Evolutionary conservation across 2,329 filamentous ascomycete genomes (phyloP), one percentile per base, ranked within the genome.

Genomic region (Paraconiothyrium sp.): DNA sequence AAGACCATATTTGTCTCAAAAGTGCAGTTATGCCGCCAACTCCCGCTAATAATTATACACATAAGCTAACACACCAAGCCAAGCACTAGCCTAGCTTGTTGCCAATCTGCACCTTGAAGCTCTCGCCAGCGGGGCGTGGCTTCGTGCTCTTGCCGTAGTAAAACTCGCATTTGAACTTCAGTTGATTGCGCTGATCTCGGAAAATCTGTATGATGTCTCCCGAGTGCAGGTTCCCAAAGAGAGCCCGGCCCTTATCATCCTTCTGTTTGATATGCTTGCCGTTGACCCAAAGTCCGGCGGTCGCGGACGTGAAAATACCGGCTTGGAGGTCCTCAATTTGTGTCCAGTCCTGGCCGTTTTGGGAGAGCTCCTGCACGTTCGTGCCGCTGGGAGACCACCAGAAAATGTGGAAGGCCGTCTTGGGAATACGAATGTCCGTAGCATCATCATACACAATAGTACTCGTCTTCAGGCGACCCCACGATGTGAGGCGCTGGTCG

Each of bases 221-320:
- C 37, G 91, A 88, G 73, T 93, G 87, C 14, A 97, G 78, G 58
- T 88, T 87, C 30, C 91, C 88, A 50, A 86, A 92, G 1, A 88
- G 80, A 24, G 80, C 79, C 14, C 81, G 83, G 10, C 84, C 82
- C 10, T 81, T 81, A 0, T 84, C 82, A 30, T 82, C 79, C 2
- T 85, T 83, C 60, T 86, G 83, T 62, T 85, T 85, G 27, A 97
- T 80, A 44, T 84, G 82, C n/a, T 87, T 84, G 32, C 87, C 89
- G 71, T 97, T 97, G 73, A 98, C 84, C 67, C 83, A 85, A 64
- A 97, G 92, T 22, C 92, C 92, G 32, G 84, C 83, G 7, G 89
- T 90, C 4, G 92, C 90, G 69, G 93, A 93, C 3, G 93, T 96
- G 1, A 90, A 90, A 54, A 97, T 89, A 63, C 93, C 90, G 4